Evolutionary conservation across 306 rosid species (phyloP), one percentile per base, ranked within the genome.

Genomic region (Urtica urens): DNA sequence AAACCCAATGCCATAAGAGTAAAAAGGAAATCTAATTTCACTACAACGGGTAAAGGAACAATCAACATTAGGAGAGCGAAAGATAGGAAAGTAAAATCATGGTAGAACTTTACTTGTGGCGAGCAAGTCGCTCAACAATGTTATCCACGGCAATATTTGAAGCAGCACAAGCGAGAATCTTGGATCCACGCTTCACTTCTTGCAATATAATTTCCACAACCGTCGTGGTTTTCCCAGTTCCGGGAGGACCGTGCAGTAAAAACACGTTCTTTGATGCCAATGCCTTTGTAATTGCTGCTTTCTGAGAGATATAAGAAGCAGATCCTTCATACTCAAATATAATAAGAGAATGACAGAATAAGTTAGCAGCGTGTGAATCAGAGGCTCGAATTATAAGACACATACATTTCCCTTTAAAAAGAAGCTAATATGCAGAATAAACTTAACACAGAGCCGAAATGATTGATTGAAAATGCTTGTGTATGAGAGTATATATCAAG

Each of bases 131-230:
- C 78, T 90, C 99, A 60, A 90, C 99, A 27, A 90, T 81, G 92
- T 90, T 90, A 71, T 90, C 99, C 46, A 90, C 95, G 64, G 99
- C 99, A 79, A 90, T 90, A 69, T 84, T 90, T 34, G 99, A 90
- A 60, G 95, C 99, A 45, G 99, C 99, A 64, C 99, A 90, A 37
- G 81, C 95, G 22, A 90, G 92, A 68, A 90, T 75, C 75, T 90
- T 90, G 57, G 95, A 81, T 62, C 94, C 99, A 60, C 87, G 87
- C 63, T 90, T 85, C 43, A 90, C 85, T 77, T 90, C 99, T 79
- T 85, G 95, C 66, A 90, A 66, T 65, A 90, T 77, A 62, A 90
- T 81, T 76, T 90, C 99, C 58, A 90, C 99, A 39, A 90, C 99
- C 17, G 99, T 79, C 11, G 99, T 90, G 30, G 99, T 90, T 69